Conservation (phyloP, 768 basidiomycete genomes). For the Pulveroboletus sp. region DNA sequence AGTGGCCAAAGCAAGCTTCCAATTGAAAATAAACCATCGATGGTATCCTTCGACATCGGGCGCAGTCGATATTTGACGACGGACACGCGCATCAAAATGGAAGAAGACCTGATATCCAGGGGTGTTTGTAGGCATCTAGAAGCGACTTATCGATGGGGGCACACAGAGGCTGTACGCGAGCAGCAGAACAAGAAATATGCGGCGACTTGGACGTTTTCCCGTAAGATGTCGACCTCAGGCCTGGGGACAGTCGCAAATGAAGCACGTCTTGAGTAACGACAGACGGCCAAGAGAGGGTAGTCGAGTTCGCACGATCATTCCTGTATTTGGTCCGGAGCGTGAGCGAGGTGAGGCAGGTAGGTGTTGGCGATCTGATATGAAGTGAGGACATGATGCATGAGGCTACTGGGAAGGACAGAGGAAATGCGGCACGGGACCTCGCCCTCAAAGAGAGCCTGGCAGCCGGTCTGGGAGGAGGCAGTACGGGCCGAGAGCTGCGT, state of each 20-base stretch:
- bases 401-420: constrained; percentile 13
- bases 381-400: constrained; percentile 27
- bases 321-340: constrained; percentile 25
- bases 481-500: constrained; percentile 2
- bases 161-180: constrained; percentile 24
- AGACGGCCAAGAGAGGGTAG: constrained; percentile 1
- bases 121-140: constrained; percentile 16
- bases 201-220: constrained; percentile 14
- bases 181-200: constrained; percentile 6
- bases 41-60: constrained; percentile 22
- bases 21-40: constrained; percentile 15
- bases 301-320: constrained; percentile 25
- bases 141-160: constrained; percentile 15
- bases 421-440: not conserved
- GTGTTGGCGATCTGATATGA: constrained; percentile 30
- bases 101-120: constrained; percentile 30
- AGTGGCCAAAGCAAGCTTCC: constrained; percentile 7
- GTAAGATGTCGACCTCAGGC: constrained; percentile 10
- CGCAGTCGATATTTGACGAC: constrained; percentile 29
- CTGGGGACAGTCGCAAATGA: constrained; percentile 8
- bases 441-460: not conserved
- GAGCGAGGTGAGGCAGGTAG: constrained; percentile 27
- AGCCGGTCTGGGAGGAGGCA: not conserved
- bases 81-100: constrained; percentile 36
- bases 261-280: constrained; percentile 11